Percentiles rank a stretch among this genome's conserved stretches.
phyloP scores from a whole-genome alignment of 2,329 filamentous ascomycete species.

The Macrophomina tecta region DNA sequence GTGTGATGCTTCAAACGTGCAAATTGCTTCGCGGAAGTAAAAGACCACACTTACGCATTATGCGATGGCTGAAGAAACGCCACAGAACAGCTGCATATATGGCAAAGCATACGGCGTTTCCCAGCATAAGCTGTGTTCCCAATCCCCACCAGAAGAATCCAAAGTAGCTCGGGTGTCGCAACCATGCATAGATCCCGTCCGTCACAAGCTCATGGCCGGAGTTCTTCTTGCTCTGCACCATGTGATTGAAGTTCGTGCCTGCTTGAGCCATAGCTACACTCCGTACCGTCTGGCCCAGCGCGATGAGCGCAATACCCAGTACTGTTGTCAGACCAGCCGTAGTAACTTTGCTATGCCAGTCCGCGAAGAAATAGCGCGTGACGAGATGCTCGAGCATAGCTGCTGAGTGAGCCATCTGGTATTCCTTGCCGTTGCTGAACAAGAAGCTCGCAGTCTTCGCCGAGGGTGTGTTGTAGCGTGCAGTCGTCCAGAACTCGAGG shows the following conservation, averaged over 20 bases:
- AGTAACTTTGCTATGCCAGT: conserved; percentile 50
- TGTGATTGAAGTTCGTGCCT: conserved; percentile 87
- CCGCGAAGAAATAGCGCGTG: conserved; percentile 62
- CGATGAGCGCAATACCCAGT: conserved; percentile 68
- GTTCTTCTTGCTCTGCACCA: conserved; percentile 72
- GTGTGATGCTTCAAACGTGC: neutral
- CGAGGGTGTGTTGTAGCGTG: conserved; percentile 77
- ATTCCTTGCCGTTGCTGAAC: conserved; percentile 82
- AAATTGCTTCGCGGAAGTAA: neutral
- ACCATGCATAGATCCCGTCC: conserved; percentile 73
- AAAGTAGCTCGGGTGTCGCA: conserved; percentile 93
- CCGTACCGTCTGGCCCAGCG: conserved; percentile 75
- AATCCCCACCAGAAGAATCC: conserved; percentile 98
- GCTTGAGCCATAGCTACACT: conserved; percentile 89
- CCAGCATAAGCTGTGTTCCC: conserved; percentile 90
- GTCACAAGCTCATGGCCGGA: conserved; percentile 83
- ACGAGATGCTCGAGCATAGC: conserved; percentile 76
- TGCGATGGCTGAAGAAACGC: conserved; percentile 80
- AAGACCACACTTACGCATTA: conserved; percentile 61
- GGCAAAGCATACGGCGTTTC: conserved; percentile 79
- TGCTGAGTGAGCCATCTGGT: conserved; percentile 79
- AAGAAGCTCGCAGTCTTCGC: conserved; percentile 80
- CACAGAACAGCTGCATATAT: conserved; percentile 79
- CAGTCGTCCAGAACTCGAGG: conserved; percentile 93
- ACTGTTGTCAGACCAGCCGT: conserved; percentile 42